phyloP scores from a whole-genome alignment of 169 alveolate species.

The Plasmodium fragile region DNA sequence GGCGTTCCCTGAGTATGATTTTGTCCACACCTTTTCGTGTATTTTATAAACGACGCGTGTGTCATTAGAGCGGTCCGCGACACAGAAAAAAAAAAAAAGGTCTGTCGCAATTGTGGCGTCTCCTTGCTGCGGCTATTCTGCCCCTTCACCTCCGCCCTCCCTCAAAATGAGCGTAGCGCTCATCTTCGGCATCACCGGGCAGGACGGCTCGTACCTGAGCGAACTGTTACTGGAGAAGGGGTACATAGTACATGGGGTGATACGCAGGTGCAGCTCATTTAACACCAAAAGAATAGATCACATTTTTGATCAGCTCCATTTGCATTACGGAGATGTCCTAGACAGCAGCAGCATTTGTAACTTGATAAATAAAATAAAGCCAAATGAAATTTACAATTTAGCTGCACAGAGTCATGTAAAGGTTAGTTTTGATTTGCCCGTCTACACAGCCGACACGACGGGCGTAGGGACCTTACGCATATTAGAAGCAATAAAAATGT shows the following conservation, averaged over 20 bases:
- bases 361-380: constrained; percentile 76
- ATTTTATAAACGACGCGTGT: neutral
- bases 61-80: neutral
- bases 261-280: constrained; percentile 85
- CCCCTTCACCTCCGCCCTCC: neutral
- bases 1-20: neutral
- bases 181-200: constrained; percentile 91
- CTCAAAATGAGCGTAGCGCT: constrained; percentile 76
- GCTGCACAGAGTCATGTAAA: constrained; percentile 89
- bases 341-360: constrained; percentile 81
- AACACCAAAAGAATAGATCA: constrained; percentile 84
- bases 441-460: constrained; percentile 86
- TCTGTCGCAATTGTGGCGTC: neutral
- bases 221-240: constrained; percentile 87
- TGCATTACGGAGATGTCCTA: constrained; percentile 89
- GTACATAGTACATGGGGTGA: constrained; percentile 86
- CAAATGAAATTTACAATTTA: constrained; percentile 86
- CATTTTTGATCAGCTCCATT: constrained; percentile 81
- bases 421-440: constrained; percentile 90
- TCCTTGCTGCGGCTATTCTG: neutral
- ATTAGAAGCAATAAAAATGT: constrained; percentile 82
- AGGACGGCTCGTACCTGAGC: constrained; percentile 91
- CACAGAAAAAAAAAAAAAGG: neutral
- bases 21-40: neutral
- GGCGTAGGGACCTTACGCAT: constrained; percentile 84